Evolutionary conservation across 495 filamentous ascomycete genomes (phyloP).

Genomic region (Neurospora sp.): DNA sequence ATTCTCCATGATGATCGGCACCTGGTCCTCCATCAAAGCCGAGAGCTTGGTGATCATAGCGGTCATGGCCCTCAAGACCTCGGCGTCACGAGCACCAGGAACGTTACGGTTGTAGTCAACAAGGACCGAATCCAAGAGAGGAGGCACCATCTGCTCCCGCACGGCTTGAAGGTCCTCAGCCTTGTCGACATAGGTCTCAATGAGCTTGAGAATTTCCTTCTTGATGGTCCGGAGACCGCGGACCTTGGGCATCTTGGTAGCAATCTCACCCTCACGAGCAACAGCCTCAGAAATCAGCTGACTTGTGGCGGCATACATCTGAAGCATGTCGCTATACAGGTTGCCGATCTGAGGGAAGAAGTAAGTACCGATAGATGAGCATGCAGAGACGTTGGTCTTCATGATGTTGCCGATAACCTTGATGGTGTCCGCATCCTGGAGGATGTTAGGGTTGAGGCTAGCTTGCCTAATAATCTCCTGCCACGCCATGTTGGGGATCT

Average conservation of each 20-base stretch:
- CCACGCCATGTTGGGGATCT: constrained; percentile 87
- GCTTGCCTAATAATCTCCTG: constrained; percentile 83
- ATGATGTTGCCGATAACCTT: constrained; percentile 99
- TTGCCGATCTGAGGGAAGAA: constrained; percentile 99
- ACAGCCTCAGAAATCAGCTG: constrained; percentile 90
- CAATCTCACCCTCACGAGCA: constrained; percentile 78
- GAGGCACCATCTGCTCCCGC: constrained; percentile 85
- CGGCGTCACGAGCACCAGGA: constrained; percentile 88
- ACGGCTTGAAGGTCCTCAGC: constrained; percentile 93
- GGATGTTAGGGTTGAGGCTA: constrained; percentile 65
- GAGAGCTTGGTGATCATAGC: constrained; percentile 92
- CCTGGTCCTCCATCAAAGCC: constrained; percentile 93
- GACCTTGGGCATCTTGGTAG: constrained; percentile 96
- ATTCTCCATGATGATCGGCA: constrained; percentile 94
- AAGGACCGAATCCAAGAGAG: constrained; percentile 88
- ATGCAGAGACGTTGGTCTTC: constrained; percentile 98
- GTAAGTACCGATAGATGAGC: constrained; percentile 88
- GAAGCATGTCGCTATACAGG: constrained; percentile 97
- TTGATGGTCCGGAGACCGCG: constrained; percentile 95
- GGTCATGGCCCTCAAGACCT: constrained; percentile 95
- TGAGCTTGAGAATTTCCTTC: constrained; percentile 97
- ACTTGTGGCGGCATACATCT: constrained; percentile 96
- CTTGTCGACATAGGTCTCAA: constrained; percentile 96
- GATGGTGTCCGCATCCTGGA: constrained; percentile 89
- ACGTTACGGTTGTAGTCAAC: constrained; percentile 97